Conservation (phyloP, 257 asterid species). For the Nicotiana paniculata region DNA sequence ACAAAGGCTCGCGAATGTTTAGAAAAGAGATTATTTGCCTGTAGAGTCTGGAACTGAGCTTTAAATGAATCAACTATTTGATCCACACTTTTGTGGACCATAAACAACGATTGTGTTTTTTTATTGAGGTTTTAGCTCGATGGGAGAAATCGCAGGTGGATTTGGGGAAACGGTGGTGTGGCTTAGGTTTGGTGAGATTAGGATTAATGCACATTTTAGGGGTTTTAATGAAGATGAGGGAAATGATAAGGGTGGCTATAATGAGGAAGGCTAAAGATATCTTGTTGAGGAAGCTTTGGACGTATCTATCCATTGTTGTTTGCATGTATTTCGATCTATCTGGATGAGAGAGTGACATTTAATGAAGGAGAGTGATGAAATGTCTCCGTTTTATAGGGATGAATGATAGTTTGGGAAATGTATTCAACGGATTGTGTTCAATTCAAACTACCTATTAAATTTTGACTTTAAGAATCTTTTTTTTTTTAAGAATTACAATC, state of each 20-base stretch:
- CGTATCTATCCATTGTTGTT: conserved; percentile 62
- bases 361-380: background rate
- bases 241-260: conserved; percentile 52
- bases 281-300: conserved; percentile 49
- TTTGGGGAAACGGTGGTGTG: conserved; percentile 62
- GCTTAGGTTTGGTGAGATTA: conserved; percentile 38
- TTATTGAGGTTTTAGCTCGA: conserved; percentile 50
- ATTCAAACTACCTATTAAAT: no score
- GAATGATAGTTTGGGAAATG: background rate
- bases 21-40: conserved; percentile 26
- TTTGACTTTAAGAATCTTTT: no score
- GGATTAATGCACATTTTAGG: conserved; percentile 58
- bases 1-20: conserved; percentile 54
- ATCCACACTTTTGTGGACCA: conserved; percentile 79
- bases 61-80: conserved; percentile 50
- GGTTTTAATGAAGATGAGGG: conserved; percentile 48
- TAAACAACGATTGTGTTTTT: conserved; percentile 62
- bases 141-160: conserved; percentile 79
- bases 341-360: background rate
- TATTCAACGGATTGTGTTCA: no score
- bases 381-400: background rate
- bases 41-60: conserved; percentile 39
- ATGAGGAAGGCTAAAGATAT: conserved; percentile 50
- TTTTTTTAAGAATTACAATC: no score
- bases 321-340: background rate